Evolutionary conservation across 1,139 yeast genomes (phyloP).

Genomic region (Blastobotrys illinoisensis): DNA sequence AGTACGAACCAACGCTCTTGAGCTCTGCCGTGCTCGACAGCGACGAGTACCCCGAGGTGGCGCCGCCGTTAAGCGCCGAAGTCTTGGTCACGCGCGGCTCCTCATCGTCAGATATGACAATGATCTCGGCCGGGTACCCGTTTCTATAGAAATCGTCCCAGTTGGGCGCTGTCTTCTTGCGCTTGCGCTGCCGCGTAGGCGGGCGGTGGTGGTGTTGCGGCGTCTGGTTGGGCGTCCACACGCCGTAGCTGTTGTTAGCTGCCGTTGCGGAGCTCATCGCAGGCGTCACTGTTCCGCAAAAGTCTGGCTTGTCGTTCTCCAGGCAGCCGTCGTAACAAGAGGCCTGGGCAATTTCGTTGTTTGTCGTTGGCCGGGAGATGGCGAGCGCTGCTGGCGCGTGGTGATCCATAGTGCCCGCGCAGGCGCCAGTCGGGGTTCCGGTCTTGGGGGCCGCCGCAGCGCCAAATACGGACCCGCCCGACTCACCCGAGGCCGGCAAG

Average conservation of each 20-base stretch:
- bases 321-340: not conserved
- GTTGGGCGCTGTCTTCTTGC: constrained; percentile 14
- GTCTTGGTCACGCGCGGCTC: constrained; percentile 2
- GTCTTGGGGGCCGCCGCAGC: not conserved
- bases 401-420: not conserved
- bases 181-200: not conserved
- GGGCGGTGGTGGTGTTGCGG: constrained; percentile 1
- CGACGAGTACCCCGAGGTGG: not conserved
- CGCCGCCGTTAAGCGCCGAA: not conserved
- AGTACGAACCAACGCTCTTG: not conserved
- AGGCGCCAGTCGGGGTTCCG: not conserved
- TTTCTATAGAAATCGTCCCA: constrained; percentile 32
- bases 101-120: constrained; percentile 14
- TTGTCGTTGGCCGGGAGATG: not conserved
- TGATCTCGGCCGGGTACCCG: constrained; percentile 28
- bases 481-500: not conserved
- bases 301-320: not conserved
- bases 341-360: not conserved
- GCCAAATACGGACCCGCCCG: not conserved
- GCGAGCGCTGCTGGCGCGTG: not conserved
- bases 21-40: not conserved
- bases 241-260: not conserved
- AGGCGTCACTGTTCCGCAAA: not conserved
- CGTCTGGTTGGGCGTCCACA: constrained; percentile 8
- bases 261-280: not conserved